Evolutionary conservation across 2,329 filamentous ascomycete species (phyloP), one percentile per base, ranked within the genome.

Genomic region (Pseudocercospora crystallina): DNA sequence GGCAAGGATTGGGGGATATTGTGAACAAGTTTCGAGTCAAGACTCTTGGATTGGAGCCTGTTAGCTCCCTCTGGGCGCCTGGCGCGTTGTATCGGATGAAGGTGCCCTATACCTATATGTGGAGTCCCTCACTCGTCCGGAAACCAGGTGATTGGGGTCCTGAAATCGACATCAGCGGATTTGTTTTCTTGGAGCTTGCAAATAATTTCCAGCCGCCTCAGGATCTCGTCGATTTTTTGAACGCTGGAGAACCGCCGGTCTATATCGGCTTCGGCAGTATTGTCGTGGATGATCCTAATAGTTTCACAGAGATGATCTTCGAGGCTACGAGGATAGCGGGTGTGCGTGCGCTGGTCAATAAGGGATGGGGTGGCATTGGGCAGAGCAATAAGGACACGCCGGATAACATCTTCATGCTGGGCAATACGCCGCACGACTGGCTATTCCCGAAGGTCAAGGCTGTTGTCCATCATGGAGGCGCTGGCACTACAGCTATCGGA

Each of bases 241-340:
- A 74, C 14, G 73, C 70, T 5, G 82, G 80, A 1, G 76, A 82
- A 1, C 71, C 76, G 2, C 85, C 86, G 0, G 74, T 90, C 1
- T 90, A 90, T 56, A 88, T 90, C 43, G 87, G 87, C 0, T 90
- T 90, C 57, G 87, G 87, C 0, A 86, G 82, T 0, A 89, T 90
- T 50, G 85, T 90, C 0, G 83, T 90, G 1, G 85, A 90, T 46
- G 82, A 90, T 59, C 80, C 86, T 0, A 79, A 87, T 41, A 71
- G 69, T 2, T 86, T 90, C 57, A 90, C 86, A 0, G 67, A 82
- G 17, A 80, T 88, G 73, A 87, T 90, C 29, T 86, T 89, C 51
- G 77, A 86, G 38, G 87, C 85, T 1, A 80, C 87, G 10, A 72
- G 80, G 56, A 69, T 77, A 52, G 80, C 84, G 0, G 86, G 86